These are phyloP conservation scores for Wolfiporia cocos DNA, from an alignment of 1,284 basidiomycete species.

Conservation along the genomic window DNA sequence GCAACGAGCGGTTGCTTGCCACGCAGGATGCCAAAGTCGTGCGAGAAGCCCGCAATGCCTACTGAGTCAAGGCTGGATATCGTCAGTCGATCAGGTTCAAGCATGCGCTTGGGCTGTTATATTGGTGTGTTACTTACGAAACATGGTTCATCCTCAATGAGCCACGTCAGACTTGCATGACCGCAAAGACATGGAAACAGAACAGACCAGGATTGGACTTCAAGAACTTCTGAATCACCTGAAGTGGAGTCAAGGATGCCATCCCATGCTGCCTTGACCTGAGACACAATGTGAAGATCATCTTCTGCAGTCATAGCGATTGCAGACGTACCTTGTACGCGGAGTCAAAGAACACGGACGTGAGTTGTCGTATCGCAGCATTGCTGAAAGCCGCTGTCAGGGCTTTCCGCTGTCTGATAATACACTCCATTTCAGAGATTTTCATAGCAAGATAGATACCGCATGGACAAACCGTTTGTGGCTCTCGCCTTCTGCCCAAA, in stretches of 20 bases:
- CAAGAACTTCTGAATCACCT: conserved; percentile 34
- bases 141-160: conserved; percentile 46
- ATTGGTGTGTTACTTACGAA: conserved; percentile 28
- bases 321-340: conserved; percentile 37
- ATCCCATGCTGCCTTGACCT: conserved; percentile 51
- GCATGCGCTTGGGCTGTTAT: conserved; percentile 26
- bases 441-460: conserved; percentile 7
- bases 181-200: not conserved
- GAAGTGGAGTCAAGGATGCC: conserved; percentile 30
- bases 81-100: conserved; percentile 46
- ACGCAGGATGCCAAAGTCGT: conserved; percentile 49
- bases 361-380: conserved; percentile 30
- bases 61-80: conserved; percentile 51
- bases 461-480: conserved; percentile 29
- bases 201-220: conserved; percentile 40
- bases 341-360: conserved; percentile 24
- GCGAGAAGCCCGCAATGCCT: conserved; percentile 51
- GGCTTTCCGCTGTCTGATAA: conserved; percentile 33
- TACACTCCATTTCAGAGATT: conserved; percentile 29
- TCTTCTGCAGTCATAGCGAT: conserved; percentile 29
- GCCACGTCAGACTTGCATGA: too few species aligned
- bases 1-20: conserved; percentile 39
- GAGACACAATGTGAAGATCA: conserved; percentile 14
- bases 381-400: conserved; percentile 36
- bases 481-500: conserved; percentile 46